Base-by-base conservation (phyloP, 108 stramenopile genomes). In the Nitzschia sp. region DNA sequence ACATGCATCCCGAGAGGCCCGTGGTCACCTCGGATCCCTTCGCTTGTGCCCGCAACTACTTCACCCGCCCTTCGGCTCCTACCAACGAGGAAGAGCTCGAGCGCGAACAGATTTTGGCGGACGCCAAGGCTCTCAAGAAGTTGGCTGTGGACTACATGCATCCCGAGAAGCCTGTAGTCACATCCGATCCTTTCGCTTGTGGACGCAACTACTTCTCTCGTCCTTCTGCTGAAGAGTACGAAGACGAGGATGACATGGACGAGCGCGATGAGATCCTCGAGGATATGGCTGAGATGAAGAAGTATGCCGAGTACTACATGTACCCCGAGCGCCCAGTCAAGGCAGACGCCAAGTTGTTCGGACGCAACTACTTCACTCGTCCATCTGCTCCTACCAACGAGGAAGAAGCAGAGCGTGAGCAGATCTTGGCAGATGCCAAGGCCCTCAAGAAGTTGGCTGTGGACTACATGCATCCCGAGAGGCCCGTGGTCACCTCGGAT, bases 131-230 rank as follows among this genome's bases (percentile, higher is more conserved):
- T 6, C 71, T 89, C 46, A 89, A 86, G 79, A 66, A 80, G 76
- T 53, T 72, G 20, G 88, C 88, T 51, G 69, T 61, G 17, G 72
- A 73, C 52, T 83, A 84, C 59, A 6, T 83, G 55, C 83, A 89
- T 56, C 88, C 87, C 44, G 86, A 87, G 70, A 46, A 57, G 11
- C 71, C 79, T 38, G 74, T 78, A 44, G 48, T 65, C 15, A 71
- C 60, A 8, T 48, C 44, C 17, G 73, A 75, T 56, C 53, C 79
- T 10, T 66, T 44, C 0, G 80, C 68, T 12, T 74, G 43, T 53
- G 86, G 79, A 25, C 78, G 83, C 39, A 85, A 85, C 68, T 88
- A 77, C 75, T 88, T 88, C 75, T 67, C 59, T 50, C 83, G 88
- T 46, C 51, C 70, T 2, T 87, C 89, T 48, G 89, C 89, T 57